These are phyloP conservation scores for Hymenoscyphus scutula DNA, from an alignment of 2,329 filamentous ascomycete genomes.

Conservation along the genomic window DNA sequence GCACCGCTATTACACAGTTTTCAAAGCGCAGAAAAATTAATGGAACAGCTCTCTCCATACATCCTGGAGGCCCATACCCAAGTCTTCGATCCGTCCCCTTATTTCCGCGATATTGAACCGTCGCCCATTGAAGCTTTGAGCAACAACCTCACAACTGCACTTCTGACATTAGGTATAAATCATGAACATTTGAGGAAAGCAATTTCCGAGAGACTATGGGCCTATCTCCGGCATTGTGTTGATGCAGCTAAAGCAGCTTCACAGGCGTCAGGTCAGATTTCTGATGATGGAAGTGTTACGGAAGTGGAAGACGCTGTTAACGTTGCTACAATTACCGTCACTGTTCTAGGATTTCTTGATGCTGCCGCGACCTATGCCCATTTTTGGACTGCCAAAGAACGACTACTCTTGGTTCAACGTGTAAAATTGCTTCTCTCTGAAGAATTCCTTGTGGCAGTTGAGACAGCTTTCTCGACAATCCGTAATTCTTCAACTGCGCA, in stretches of 20 bases:
- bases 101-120: constrained; percentile 77
- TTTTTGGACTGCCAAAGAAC: constrained; percentile 77
- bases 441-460: constrained; percentile 78
- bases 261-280: constrained; percentile 52
- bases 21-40: constrained; percentile 74
- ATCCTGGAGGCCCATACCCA: constrained; percentile 82
- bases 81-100: constrained; percentile 73
- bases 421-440: constrained; percentile 77
- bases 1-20: constrained; percentile 69
- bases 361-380: constrained; percentile 73
- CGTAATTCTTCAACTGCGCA: constrained; percentile 72
- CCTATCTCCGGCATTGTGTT: constrained; percentile 71
- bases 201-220: constrained; percentile 64
- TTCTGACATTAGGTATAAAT: constrained; percentile 76
- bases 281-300: constrained; percentile 48
- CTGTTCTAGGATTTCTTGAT: constrained; percentile 86
- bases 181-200: constrained; percentile 66
- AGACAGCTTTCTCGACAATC: constrained; percentile 86
- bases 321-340: constrained; percentile 74
- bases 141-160: constrained; percentile 72
- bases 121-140: constrained; percentile 86
- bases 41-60: constrained; percentile 78
- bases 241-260: constrained; percentile 56
- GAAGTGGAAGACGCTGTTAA: constrained; percentile 63
- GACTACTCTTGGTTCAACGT: constrained; percentile 68